Percentiles rank a stretch among this genome's conserved stretches.
Evolutionary conservation across 345 rosid species (phyloP).

Genomic region (Moringa oleifera): DNA sequence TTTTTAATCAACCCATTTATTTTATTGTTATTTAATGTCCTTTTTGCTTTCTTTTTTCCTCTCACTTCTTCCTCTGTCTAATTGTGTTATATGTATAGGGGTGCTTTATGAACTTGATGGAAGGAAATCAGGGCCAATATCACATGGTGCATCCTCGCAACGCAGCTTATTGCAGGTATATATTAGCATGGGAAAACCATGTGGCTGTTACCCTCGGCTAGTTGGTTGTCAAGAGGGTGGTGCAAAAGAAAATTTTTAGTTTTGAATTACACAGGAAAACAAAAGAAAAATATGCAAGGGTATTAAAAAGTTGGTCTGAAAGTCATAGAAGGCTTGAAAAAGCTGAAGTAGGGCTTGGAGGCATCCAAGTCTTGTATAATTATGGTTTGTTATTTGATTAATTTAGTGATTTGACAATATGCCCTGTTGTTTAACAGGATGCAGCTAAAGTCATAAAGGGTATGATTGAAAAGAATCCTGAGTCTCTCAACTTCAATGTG

Average conservation of each 20-base stretch:
- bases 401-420: neutral
- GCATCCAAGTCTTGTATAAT: no score
- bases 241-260: neutral
- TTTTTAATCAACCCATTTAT: no score
- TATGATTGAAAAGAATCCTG: slow-evolving; percentile 78
- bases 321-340: no score
- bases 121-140: slow-evolving; percentile 70
- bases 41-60: neutral
- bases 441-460: slow-evolving; percentile 62
- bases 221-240: neutral
- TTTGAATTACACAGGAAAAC: neutral
- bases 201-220: neutral
- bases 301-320: neutral
- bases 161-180: slow-evolving; percentile 66
- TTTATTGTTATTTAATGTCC: no score
- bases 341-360: no score
- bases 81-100: slow-evolving; percentile 29
- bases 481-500: slow-evolving; percentile 74
- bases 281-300: neutral
- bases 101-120: slow-evolving; percentile 93
- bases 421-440: slow-evolving; percentile 44
- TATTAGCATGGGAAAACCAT: neutral
- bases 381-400: neutral
- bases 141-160: slow-evolving; percentile 71
- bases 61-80: neutral